Evolutionary conservation across 2,329 filamentous ascomycete genomes (phyloP).

Genomic region (Fusarium sp.): DNA sequence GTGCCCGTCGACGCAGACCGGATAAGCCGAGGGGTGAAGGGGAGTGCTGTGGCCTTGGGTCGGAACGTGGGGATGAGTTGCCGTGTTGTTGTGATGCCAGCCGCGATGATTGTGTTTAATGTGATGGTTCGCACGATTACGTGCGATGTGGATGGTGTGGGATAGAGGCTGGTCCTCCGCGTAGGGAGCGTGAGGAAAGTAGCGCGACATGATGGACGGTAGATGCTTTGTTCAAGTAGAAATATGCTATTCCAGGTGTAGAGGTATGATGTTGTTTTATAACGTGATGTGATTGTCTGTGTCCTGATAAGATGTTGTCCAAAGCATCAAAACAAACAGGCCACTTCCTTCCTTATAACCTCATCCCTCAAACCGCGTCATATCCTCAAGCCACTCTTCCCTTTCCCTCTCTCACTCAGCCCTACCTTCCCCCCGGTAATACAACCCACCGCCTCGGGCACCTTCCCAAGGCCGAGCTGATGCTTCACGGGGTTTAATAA

Average conservation of each 20-base stretch:
- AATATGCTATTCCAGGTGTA: background rate
- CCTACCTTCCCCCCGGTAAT: background rate
- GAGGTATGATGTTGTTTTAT: background rate
- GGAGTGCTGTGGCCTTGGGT: conserved; percentile 43
- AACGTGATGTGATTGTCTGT: background rate
- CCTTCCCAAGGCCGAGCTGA: conserved; percentile 6
- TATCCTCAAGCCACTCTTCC: conserved; percentile 32
- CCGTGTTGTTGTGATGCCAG: conserved; percentile 52
- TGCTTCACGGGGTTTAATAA: conserved; percentile 31
- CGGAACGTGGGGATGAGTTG: conserved; percentile 46
- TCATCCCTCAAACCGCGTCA: conserved; percentile 17
- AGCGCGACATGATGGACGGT: conserved; percentile 62
- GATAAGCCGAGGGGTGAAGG: conserved; percentile 55
- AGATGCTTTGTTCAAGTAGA: background rate
- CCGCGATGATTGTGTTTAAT: conserved; percentile 62
- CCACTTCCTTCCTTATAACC: conserved; percentile 15
- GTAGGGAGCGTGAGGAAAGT: conserved; percentile 66
- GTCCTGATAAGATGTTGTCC: background rate
- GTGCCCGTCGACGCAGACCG: conserved; percentile 59
- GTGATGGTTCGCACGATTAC: conserved; percentile 68
- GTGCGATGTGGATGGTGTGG: conserved; percentile 66
- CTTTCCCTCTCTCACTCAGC: background rate
- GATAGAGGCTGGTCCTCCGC: conserved; percentile 72
- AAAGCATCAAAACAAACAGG: background rate
- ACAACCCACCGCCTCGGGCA: conserved; percentile 6